phyloP scores from a whole-genome alignment of 2,329 filamentous ascomycete genomes.

The Eutypella sp. region DNA sequence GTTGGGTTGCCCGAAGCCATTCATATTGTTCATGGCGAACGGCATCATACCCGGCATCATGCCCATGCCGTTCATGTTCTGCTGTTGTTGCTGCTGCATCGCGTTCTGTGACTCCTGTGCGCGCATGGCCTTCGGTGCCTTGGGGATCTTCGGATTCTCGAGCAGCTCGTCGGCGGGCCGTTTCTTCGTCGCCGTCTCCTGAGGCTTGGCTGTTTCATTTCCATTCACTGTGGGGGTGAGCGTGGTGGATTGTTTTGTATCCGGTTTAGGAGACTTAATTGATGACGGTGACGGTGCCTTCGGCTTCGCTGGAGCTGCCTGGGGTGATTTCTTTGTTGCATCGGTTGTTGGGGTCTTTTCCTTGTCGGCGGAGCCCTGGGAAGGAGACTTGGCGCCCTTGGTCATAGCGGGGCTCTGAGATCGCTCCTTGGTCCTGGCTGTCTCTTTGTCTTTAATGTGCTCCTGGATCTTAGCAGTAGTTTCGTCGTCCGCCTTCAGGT shows the following conservation, averaged over 20 bases:
- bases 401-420: conserved; percentile 42
- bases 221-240: conserved; percentile 19
- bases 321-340: conserved; percentile 32
- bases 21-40: conserved; percentile 34
- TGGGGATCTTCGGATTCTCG: conserved; percentile 61
- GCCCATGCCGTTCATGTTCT: conserved; percentile 37
- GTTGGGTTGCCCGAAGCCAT: conserved; percentile 31
- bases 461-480: conserved; percentile 71
- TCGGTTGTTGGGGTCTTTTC: conserved; percentile 34
- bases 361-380: conserved; percentile 19
- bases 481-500: conserved; percentile 79
- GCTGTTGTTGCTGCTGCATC: conserved; percentile 17
- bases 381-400: conserved; percentile 29
- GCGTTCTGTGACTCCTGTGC: conserved; percentile 31
- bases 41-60: conserved; percentile 43
- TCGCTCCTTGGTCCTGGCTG: conserved; percentile 36
- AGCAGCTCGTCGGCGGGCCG: conserved; percentile 70
- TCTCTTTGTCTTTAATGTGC: conserved; percentile 59
- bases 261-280: conserved; percentile 25
- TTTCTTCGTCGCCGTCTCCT: conserved; percentile 58
- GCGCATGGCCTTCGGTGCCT: conserved; percentile 61
- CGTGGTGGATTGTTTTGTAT: conserved; percentile 17
- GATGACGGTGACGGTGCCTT: conserved; percentile 23
- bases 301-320: conserved; percentile 22
- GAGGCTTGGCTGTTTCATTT: conserved; percentile 14